A percentile compares a stretch with the other conserved stretches of the same genome.
Conservation (phyloP, 805 yeast genomes). For the Scheffersomyces coipomensis region DNA sequence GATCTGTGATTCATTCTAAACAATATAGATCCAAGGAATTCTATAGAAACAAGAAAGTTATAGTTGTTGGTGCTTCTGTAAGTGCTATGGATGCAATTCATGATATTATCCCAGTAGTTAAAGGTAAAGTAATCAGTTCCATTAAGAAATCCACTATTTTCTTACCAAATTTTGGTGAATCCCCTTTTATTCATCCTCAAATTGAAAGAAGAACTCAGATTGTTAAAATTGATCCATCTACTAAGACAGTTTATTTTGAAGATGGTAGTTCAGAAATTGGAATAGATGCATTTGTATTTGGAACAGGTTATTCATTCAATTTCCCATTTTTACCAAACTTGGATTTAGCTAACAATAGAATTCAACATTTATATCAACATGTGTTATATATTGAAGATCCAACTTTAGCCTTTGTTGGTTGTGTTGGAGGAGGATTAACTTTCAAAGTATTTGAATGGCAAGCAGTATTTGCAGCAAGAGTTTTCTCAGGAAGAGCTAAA, state of each 20-base stretch:
- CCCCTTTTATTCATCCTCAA: conserved; percentile 9
- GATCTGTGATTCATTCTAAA: conserved; percentile 43
- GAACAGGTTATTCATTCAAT: conserved; percentile 37
- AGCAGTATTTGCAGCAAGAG: conserved; percentile 32
- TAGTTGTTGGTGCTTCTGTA: conserved; percentile 51
- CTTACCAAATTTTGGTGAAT: conserved; percentile 7
- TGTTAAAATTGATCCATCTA: conserved; percentile 10
- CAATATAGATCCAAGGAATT: conserved; percentile 31
- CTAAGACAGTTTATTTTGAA: conserved; percentile 18
- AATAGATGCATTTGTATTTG: conserved; percentile 29
- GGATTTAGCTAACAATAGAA: conserved; percentile 22
- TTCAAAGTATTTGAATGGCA: conserved; percentile 43
- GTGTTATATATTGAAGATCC: conserved; percentile 33
- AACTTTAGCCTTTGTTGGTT: conserved; percentile 31
- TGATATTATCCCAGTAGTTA: conserved; percentile 17
- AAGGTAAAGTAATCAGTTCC: neutral
- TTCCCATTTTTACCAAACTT: conserved; percentile 30
- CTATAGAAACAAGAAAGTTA: conserved; percentile 34
- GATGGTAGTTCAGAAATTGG: conserved; percentile 22
- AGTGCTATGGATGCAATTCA: conserved; percentile 60
- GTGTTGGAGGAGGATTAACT: conserved; percentile 36
- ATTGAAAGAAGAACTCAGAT: conserved; percentile 9
- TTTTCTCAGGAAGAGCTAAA: conserved; percentile 24
- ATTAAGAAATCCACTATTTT: conserved; percentile 1
- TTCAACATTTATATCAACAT: conserved; percentile 30